Conservation (phyloP, 768 basidiomycete genomes). For the Leccinum olivaceopallidum region DNA sequence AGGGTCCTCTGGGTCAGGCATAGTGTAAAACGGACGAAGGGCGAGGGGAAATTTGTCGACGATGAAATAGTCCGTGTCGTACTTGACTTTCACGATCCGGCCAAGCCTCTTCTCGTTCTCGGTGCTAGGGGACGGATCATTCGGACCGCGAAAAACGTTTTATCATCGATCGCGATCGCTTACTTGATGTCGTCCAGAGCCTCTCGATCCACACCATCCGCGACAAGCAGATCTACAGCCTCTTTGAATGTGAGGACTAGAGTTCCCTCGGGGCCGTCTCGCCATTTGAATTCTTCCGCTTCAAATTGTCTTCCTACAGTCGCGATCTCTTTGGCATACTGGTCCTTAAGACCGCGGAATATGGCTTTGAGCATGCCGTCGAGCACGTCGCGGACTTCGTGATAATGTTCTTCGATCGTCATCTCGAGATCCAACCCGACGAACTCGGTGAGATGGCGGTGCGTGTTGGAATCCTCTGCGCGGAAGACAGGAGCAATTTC, state of each 20-base stretch:
- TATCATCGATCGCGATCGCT: slow-evolving; percentile 24
- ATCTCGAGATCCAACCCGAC: slow-evolving; percentile 99
- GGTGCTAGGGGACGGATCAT: slow-evolving; percentile 56
- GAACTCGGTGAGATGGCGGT: slow-evolving; percentile 98
- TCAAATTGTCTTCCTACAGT: slow-evolving; percentile 85
- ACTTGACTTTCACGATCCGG: slow-evolving; percentile 85
- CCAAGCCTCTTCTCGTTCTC: slow-evolving; percentile 95
- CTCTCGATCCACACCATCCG: slow-evolving; percentile 79
- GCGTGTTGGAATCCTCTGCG: slow-evolving; percentile 96
- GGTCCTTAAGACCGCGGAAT: slow-evolving; percentile 79
- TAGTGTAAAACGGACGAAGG: slow-evolving; percentile 98
- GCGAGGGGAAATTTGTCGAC: slow-evolving; percentile 98
- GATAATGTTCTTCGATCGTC: slow-evolving; percentile 98
- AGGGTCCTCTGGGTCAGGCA: slow-evolving; percentile 93
- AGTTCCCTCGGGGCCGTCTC: slow-evolving; percentile 67
- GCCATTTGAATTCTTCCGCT: slow-evolving; percentile 94
- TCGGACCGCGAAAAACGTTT: background rate
- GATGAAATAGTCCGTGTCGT: slow-evolving; percentile 98
- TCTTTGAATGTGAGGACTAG: slow-evolving; percentile 83
- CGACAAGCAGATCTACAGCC: slow-evolving; percentile 83
- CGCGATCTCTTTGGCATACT: slow-evolving; percentile 81
- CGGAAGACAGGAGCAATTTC: slow-evolving; percentile 98
- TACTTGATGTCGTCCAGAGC: slow-evolving; percentile 89
- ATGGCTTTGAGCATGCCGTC: slow-evolving; percentile 85
- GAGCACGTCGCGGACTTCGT: slow-evolving; percentile 92